phyloP scores from a whole-genome alignment of 768 basidiomycete species.

The Boletus rex-veris region DNA sequence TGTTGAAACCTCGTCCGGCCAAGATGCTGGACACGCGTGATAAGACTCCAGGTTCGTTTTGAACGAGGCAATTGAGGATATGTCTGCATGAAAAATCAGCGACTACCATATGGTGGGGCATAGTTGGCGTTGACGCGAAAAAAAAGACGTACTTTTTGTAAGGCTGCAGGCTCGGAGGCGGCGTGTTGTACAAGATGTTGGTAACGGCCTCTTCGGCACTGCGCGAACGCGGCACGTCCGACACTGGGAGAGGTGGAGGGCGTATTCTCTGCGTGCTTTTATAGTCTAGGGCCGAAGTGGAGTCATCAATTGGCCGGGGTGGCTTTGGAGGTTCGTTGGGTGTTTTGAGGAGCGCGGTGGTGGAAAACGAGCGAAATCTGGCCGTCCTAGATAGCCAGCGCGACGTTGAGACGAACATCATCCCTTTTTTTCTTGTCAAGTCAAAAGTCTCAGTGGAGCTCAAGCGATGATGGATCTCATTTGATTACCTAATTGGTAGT shows the following conservation, averaged over 20 bases:
- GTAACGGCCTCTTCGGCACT: slow-evolving; percentile 96
- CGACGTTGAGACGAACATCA: slow-evolving; percentile 17
- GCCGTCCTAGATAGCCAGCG: slow-evolving; percentile 19
- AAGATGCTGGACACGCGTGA: slow-evolving; percentile 97
- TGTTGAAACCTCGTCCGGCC: slow-evolving; percentile 96
- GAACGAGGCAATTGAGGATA: slow-evolving; percentile 94
- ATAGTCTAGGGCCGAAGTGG: slow-evolving; percentile 93
- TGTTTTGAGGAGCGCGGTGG: slow-evolving; percentile 11
- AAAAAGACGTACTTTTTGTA: slow-evolving; percentile 70
- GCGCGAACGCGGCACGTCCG: slow-evolving; percentile 78
- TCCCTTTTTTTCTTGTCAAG: not conserved
- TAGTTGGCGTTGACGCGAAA: not conserved
- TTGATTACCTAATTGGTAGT: slow-evolving; percentile 13
- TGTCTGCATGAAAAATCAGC: slow-evolving; percentile 52
- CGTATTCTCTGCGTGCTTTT: slow-evolving; percentile 66
- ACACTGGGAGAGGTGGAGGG: slow-evolving; percentile 82
- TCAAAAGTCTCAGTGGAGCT: not conserved
- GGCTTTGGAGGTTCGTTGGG: slow-evolving; percentile 56
- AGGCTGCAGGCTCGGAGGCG: slow-evolving; percentile 85
- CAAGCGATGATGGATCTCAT: not conserved
- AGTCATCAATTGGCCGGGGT: slow-evolving; percentile 82
- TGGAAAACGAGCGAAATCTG: slow-evolving; percentile 22
- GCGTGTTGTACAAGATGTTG: slow-evolving; percentile 96
- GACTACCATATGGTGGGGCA: not conserved
- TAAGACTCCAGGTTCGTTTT: slow-evolving; percentile 99